These are phyloP conservation scores for Lepidium campestre DNA, from an alignment of 441 rosid species.

Conservation along the genomic window DNA sequence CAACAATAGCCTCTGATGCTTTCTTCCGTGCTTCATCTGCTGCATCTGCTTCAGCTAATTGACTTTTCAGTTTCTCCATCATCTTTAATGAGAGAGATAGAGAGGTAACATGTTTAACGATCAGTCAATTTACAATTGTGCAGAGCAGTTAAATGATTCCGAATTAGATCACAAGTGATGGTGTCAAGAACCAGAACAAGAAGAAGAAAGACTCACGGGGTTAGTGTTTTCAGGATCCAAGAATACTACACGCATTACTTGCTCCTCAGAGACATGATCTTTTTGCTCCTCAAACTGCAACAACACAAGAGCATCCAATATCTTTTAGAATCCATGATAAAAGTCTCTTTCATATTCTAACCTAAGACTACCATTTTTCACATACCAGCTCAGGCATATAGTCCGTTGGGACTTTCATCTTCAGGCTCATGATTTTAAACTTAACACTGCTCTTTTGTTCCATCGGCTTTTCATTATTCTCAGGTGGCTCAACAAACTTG, in stretches of 20 bases:
- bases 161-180: neutral
- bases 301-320: neutral
- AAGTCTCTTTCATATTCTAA: neutral
- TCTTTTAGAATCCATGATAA: neutral
- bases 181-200: neutral
- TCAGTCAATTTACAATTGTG: neutral
- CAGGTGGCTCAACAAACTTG: slow-evolving; percentile 68
- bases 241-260: slow-evolving; percentile 56
- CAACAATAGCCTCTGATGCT: slow-evolving; percentile 26
- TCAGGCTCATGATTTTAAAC: slow-evolving; percentile 66
- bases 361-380: neutral
- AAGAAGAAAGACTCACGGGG: slow-evolving; percentile 36
- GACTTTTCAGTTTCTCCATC: slow-evolving; percentile 33
- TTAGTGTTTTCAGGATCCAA: slow-evolving; percentile 49
- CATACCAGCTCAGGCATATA: slow-evolving; percentile 68
- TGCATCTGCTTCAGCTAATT: slow-evolving; percentile 34
- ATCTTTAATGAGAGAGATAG: neutral
- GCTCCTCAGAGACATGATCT: slow-evolving; percentile 49
- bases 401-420: slow-evolving; percentile 53
- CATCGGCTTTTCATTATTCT: slow-evolving; percentile 56
- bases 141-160: neutral
- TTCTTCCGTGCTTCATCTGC: slow-evolving; percentile 34
- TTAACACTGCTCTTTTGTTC: slow-evolving; percentile 52
- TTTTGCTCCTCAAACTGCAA: slow-evolving; percentile 61
- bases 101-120: neutral